A percentile compares a stretch with the other conserved stretches of the same genome.
phyloP scores from a whole-genome alignment of 1,139 yeast genomes.

The Candida sp. region DNA sequence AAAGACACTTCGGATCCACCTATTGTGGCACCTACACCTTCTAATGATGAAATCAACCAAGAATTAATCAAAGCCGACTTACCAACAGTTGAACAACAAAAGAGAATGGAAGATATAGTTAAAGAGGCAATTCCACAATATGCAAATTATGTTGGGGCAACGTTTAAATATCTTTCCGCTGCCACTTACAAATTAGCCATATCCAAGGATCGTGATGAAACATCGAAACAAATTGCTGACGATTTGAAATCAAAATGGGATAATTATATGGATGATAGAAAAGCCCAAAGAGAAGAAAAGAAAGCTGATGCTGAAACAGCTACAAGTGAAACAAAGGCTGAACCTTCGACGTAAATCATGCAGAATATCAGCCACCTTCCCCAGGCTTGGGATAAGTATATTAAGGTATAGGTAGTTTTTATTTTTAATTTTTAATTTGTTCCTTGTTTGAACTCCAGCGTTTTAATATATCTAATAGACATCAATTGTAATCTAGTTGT shows the following conservation, averaged over 20 bases:
- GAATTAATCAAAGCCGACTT: background rate
- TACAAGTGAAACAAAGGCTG: background rate
- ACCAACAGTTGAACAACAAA: conserved; percentile 1
- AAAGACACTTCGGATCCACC: background rate
- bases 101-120: background rate
- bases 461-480: too few relatives aligned
- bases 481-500: too few relatives aligned
- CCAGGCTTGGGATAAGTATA: too few relatives aligned
- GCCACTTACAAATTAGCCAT: conserved; percentile 28
- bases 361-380: too few relatives aligned
- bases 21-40: background rate
- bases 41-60: background rate
- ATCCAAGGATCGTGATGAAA: conserved; percentile 27
- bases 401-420: too few relatives aligned
- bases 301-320: conserved; percentile 3
- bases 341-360: background rate
- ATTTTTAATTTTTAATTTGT: too few relatives aligned
- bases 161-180: conserved; percentile 26
- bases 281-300: conserved; percentile 9
- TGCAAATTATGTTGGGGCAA: conserved; percentile 19
- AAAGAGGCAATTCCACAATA: conserved; percentile 1
- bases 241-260: conserved; percentile 30
- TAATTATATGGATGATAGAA: conserved; percentile 23
- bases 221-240: conserved; percentile 37
- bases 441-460: too few relatives aligned